Evolutionary conservation across 148 eudicot genomes (phyloP), one percentile per base, ranked within the genome.

Genomic region (Diospyros kaki): DNA sequence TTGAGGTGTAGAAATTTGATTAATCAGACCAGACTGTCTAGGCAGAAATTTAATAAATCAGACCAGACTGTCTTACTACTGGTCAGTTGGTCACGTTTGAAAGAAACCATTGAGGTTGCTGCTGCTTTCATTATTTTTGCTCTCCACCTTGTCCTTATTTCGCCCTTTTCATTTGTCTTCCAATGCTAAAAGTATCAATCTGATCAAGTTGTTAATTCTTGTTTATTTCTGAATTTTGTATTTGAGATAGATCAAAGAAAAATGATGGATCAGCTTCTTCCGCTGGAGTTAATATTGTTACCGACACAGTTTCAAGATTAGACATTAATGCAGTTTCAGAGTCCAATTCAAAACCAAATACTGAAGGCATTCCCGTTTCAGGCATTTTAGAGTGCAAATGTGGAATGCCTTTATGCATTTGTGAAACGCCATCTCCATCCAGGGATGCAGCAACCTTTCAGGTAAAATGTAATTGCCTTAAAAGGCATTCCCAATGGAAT

Each of bases 341-440:
- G 63, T 60, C 75, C 53, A 82, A 80, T 55, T 44, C 72, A 56
- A 79, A 77, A 67, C 78, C 77, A 66, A 71, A 76, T 74, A 45
- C 75, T 6, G 68, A 82, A 69, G 77, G 84, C 60, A 68, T 83
- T 59, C 63, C 84, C 56, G 68, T 66, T 61, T 51, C 81, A 50
- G 81, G 73, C 46, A 72, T 79, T 73, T 44, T 76, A 78, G 94
- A 95, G 43, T 95, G 98, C 89, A 92, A 90, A 64, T 95, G 98
- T 84, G 98, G 97, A 66, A 95, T 95, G 98, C 98, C 98, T 81
- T 86, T 95, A 84, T 95, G 98, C 86, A 95, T 95, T 78, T 95
- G 98, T 81, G 89, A 78, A 81, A 87, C 87, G 78, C 81, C 97
- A 58, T 81, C 71, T 76, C 84, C 91, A 17, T 64, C 89, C 3